phyloP scores from a whole-genome alignment of 352 stramenopile genomes.

The Phytophthora sojae region DNA sequence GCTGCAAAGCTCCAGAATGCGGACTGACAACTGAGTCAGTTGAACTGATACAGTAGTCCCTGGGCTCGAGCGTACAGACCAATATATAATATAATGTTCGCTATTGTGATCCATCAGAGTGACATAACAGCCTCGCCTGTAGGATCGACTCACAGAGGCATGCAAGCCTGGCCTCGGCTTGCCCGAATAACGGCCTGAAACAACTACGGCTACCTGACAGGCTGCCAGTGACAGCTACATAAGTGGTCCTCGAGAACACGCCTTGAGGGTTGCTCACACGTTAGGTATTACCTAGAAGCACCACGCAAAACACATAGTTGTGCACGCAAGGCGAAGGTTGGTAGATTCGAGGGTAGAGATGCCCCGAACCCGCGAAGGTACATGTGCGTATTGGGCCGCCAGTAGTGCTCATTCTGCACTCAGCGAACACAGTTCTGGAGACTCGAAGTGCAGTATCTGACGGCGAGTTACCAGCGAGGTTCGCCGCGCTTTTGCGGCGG shows the following conservation, averaged over 20 bases:
- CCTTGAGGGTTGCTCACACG: neutral
- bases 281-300: neutral
- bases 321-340: neutral
- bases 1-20: no score
- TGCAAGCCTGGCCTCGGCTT: neutral
- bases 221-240: no score
- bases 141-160: no score
- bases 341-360: neutral
- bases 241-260: neutral
- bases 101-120: no score
- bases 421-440: neutral
- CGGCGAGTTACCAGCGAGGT: neutral
- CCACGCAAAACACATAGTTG: neutral
- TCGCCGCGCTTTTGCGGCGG: neutral
- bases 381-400: neutral
- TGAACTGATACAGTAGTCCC: no score
- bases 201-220: neutral
- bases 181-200: neutral
- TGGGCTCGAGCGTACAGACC: no score
- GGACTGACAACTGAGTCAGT: no score
- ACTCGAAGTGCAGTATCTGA: neutral
- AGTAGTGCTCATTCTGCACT: neutral
- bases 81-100: no score
- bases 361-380: neutral
- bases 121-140: no score